Conservation (phyloP, 1,284 basidiomycete species). For the Microbotryomycetes sp. region DNA sequence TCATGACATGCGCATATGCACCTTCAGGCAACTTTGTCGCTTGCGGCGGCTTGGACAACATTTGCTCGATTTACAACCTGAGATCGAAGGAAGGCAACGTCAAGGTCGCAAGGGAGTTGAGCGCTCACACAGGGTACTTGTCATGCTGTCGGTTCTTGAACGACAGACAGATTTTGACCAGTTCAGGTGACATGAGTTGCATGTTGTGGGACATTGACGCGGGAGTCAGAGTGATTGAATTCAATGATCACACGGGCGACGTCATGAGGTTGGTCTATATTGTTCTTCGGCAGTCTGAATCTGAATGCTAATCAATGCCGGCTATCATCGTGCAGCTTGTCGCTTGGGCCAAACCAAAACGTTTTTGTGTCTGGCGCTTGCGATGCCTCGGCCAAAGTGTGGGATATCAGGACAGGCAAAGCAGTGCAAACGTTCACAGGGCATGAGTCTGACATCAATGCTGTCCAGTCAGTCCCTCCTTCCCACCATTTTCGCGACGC, state of each 20-base stretch:
- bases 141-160: slow-evolving; percentile 97
- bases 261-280: slow-evolving; percentile 77
- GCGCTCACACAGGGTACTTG: slow-evolving; percentile 95
- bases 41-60: slow-evolving; percentile 97
- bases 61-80: slow-evolving; percentile 95
- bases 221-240: slow-evolving; percentile 88
- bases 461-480: slow-evolving; percentile 70
- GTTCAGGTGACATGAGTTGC: slow-evolving; percentile 98
- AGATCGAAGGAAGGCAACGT: slow-evolving; percentile 48
- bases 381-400: slow-evolving; percentile 94
- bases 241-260: slow-evolving; percentile 98
- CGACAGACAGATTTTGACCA: slow-evolving; percentile 95
- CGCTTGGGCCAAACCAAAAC: slow-evolving; percentile 87
- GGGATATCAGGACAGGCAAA: slow-evolving; percentile 95
- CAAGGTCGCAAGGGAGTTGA: slow-evolving; percentile 69
- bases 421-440: slow-evolving; percentile 98
- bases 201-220: slow-evolving; percentile 99
- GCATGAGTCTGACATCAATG: slow-evolving; percentile 98
- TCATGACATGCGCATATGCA: slow-evolving; percentile 99
- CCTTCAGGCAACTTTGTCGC: slow-evolving; percentile 95
- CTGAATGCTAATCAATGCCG: background rate
- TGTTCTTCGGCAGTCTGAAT: background rate
- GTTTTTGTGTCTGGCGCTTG: slow-evolving; percentile 97
- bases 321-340: slow-evolving; percentile 77
- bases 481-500: slow-evolving; percentile 8